Base-by-base conservation (phyloP, 225 moss, liverwort and hornwort species). In the Climacium dendroides region DNA sequence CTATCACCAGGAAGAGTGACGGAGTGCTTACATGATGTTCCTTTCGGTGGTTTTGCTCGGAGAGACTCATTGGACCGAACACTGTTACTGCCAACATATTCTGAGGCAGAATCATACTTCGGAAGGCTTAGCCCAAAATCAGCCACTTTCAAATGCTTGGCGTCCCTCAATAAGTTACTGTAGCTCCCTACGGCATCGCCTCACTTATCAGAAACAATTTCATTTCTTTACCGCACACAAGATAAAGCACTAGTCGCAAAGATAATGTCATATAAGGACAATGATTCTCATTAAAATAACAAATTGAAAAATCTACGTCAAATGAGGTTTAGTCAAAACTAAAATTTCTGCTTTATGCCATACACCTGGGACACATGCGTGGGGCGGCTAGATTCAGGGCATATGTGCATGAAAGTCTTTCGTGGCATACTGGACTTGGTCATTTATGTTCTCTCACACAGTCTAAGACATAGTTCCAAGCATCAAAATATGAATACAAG, bases 121-220 rank as follows among this genome's bases (percentile, higher is more conserved):
- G 95, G 90, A 82, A 95, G 92, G 79, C 96, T 95, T 57, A 96
- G 86, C 34, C 96, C 95, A 87, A 97, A 96, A 89, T 97, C 89
- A 43, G 94, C 96, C 73, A 97, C 96, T 90, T 97, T 97, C 85
- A 97, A 89, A 88, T 95, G 97, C 88, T 92, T 89, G 50, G 87
- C 83, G 65, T 96, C 95, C 74, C 91, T 95, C 87, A 96, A 89
- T 83, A 97, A 89, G 84, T 97, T 97, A 89, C 96, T 97, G 95
- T 78, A 91, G 81, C 88, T 85, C 90, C 87, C 89, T 93, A 93
- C 93, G 90, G 91, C 91, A 89, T 78, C 39, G 85, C 87, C 87
- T 61, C 93, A 85, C 82, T 90, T 91, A 87, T 93, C 87, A 93
- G 88, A 88, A 87, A 75, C 80, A 76, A 87, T 83, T 82, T 75